Evolutionary conservation across 768 basidiomycete genomes (phyloP), one percentile per base, ranked within the genome.

Genomic region (Rhizopogon vulgaris): DNA sequence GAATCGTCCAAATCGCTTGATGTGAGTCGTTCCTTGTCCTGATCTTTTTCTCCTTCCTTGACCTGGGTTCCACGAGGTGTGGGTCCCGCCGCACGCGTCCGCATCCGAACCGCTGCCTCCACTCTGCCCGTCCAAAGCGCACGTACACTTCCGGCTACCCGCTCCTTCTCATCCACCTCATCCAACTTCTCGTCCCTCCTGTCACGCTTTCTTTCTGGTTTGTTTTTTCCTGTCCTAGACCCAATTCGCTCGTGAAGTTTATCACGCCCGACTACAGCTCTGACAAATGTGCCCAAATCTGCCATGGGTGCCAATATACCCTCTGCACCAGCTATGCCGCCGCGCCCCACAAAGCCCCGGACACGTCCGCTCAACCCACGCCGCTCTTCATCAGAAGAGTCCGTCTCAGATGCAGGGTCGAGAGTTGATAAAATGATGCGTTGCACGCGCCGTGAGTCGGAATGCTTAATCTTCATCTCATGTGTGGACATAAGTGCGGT

Each of bases 371-470:
- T 61, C 24, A 67, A 58, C 58, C 63, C 67, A 27, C 54, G 63
- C 38, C 67, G 57, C 50, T 67, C 65, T 1, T 67, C 65, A 38
- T 67, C 65, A 10, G 67, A 65, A 14, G 53, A 65, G 27, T 67
- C 65, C 11, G 63, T 65, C 43, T 69, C 65, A 14, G 65, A 65
- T 40, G 59, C 62, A 49, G 51, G 56, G 46, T 82, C 85, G 18
- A 87, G 63, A 58, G 80, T 84, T 53, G 73, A 78, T 56, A 83
- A 73, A 37, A 87, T 71, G 38, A 78, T 82, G 14, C 82, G 77
- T 42, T 84, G 79, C 14, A 85, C 80, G 51, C 79, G 80, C 49
- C 83, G 79, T 10, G 77, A 72, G 53, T 84, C 83, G 18, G 74
- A 68, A 48, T 69, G 64, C 45, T 68, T 60, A 30, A 63, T 38